Conservation (phyloP, 441 rosid genomes). For the Adansonia grandidieri region DNA sequence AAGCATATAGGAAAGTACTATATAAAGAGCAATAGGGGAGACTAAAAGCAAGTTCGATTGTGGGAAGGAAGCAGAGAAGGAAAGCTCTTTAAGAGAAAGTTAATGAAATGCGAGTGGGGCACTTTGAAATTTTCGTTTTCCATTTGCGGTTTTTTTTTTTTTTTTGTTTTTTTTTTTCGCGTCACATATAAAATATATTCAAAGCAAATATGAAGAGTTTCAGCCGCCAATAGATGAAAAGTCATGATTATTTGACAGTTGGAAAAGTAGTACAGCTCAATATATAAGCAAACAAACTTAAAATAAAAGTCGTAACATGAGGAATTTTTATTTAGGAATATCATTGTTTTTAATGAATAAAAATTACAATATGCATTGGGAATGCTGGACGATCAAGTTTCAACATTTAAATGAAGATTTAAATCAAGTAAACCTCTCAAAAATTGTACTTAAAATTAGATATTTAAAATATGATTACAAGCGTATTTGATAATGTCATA, state of each 20-base stretch:
- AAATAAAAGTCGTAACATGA: too few species aligned
- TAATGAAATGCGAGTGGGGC: neutral
- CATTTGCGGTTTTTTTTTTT: neutral
- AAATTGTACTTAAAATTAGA: too few species aligned
- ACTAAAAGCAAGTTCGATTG: neutral
- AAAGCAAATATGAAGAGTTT: neutral
- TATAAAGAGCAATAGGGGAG: neutral
- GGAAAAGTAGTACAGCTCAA: neutral
- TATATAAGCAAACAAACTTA: too few species aligned
- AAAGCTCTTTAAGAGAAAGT: slow-evolving; percentile 1
- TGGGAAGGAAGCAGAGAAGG: slow-evolving; percentile 14
- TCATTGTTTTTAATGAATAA: too few species aligned
- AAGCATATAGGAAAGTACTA: neutral
- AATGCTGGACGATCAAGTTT: too few species aligned
- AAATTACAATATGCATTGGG: too few species aligned
- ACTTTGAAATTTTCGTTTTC: neutral
- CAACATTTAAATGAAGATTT: too few species aligned
- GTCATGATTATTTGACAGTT: neutral
- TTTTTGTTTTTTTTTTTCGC: neutral
- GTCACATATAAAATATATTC: neutral
- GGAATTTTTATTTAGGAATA: neutral
- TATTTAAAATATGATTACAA: too few species aligned
- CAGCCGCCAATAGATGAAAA: neutral
- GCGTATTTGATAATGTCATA: too few species aligned
- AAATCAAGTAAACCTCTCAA: too few species aligned